Evolutionary conservation across 306 rosid genomes (phyloP).

Genomic region (Luffa acutangula): DNA sequence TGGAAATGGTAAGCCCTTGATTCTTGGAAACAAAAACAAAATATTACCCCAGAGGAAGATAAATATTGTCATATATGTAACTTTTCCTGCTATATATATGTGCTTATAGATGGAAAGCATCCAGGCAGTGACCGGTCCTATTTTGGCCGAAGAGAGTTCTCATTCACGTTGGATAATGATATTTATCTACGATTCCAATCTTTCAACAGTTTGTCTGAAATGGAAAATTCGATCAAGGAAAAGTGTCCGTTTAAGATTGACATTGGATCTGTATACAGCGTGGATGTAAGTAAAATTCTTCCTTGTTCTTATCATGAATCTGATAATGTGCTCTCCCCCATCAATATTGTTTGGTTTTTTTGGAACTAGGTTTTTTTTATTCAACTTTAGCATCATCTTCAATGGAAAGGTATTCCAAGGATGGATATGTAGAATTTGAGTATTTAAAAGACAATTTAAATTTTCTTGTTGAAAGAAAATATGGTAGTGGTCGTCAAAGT

Average conservation of each 20-base stretch:
- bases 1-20: conserved; percentile 51
- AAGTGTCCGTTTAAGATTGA: conserved; percentile 75
- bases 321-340: background rate
- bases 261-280: conserved; percentile 77
- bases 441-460: background rate
- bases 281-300: conserved; percentile 46
- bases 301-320: background rate
- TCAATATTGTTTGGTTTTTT: background rate
- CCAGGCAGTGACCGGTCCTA: conserved; percentile 73
- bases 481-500: background rate
- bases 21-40: background rate
- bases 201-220: conserved; percentile 42
- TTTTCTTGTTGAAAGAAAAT: background rate
- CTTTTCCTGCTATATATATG: background rate
- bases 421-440: background rate
- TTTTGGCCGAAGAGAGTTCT: conserved; percentile 68
- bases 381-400: background rate
- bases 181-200: conserved; percentile 68
- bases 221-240: conserved; percentile 61
- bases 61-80: background rate
- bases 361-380: background rate
- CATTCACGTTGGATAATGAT: conserved; percentile 65
- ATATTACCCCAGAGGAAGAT: background rate
- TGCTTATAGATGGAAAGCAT: conserved; percentile 78
- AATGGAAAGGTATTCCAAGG: background rate